Base-by-base conservation (phyloP, 169 alveolate genomes). In the Theileria orientalis region DNA sequence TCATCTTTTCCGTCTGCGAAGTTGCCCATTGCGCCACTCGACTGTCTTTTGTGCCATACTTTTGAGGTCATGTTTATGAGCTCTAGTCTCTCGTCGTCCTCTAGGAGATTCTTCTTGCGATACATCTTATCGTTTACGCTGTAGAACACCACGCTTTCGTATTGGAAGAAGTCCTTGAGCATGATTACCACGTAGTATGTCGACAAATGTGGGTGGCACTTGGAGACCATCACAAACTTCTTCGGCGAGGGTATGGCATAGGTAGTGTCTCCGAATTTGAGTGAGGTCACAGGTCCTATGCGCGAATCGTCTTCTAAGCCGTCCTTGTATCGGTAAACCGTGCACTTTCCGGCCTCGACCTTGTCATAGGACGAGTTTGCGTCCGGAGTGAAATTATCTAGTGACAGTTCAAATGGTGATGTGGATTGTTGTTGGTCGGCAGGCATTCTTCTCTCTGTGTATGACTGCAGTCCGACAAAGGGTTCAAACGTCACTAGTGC, bases 381-480 rank as follows among this genome's bases (percentile, higher is more conserved):
- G 41, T 2, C 0, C 0, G 35, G 37, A n/a, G 1, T 13, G 13
- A 67, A 72, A 5, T 8, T 27, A 19, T 35, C 74, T 27, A 51
- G 21, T 21, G 72, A 57, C 54, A 79, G 41, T 13, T 21, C 19
- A 68, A 59, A 59, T 23, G 21, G 63, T 6, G 70, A 2, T 35
- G 49, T 19, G 11, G 71, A 1, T n/a, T 16, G 1, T 1, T 51
- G 75, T 19, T 25, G 19, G 3, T 51, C 29, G 14, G 61, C 9
- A 14, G 7, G 29, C 1, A 35, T 21, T 35, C 27, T 67, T 35
- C 75, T 33, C 25, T 35, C 64, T 6, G 61, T 16, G 47, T 49
- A 67, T 2, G 69, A 23, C 27, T n/a, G 13, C 44, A 60, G 72
- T 2, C 32, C 57, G n/a, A 30, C 59, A 33, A 79, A 79, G 60